phyloP scores from a whole-genome alignment of 2,329 filamentous ascomycete genomes.

The Sordariomycetes sp. region DNA sequence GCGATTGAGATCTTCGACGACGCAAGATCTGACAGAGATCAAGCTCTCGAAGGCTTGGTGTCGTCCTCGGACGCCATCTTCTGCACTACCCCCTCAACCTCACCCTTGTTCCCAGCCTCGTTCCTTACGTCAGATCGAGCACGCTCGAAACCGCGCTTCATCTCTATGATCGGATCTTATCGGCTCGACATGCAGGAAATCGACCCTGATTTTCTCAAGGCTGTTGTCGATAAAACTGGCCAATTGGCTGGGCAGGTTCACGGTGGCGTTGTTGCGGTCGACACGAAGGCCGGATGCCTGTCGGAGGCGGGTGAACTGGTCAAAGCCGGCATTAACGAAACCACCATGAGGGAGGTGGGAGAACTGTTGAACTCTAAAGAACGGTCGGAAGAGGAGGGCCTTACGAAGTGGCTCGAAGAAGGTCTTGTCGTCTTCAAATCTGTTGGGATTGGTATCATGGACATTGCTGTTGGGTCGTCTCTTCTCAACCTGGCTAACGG shows the following conservation, averaged over 20 bases:
- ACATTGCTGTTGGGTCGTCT: conserved; percentile 16
- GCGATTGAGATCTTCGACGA: conserved; percentile 5
- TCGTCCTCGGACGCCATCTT: conserved; percentile 16
- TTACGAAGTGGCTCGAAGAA: conserved; percentile 50
- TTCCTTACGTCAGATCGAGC: conserved; percentile 10
- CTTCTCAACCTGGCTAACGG: not conserved
- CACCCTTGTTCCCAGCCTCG: conserved; percentile 16
- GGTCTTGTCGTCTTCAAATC: conserved; percentile 64
- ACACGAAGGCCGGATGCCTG: conserved; percentile 17
- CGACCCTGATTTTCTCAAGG: conserved; percentile 16
- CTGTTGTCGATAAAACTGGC: conserved; percentile 8
- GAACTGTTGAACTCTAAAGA: conserved; percentile 50
- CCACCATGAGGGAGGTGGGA: conserved; percentile 31
- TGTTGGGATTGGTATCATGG: conserved; percentile 60
- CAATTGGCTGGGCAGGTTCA: conserved; percentile 2
- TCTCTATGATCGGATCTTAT: conserved; percentile 21
- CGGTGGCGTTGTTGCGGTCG: conserved; percentile 12
- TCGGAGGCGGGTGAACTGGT: conserved; percentile 20
- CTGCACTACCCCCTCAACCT: conserved; percentile 19
- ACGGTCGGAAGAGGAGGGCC: conserved; percentile 22
- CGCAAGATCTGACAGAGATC: conserved; percentile 7
- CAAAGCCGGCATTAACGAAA: conserved; percentile 11
- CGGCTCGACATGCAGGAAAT: conserved; percentile 21
- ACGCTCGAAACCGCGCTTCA: conserved; percentile 13
- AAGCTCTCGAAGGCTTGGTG: conserved; percentile 9